Evolutionary conservation across 106 monocot genomes (phyloP).

Genomic region (Dioscorea zingiberensis): DNA sequence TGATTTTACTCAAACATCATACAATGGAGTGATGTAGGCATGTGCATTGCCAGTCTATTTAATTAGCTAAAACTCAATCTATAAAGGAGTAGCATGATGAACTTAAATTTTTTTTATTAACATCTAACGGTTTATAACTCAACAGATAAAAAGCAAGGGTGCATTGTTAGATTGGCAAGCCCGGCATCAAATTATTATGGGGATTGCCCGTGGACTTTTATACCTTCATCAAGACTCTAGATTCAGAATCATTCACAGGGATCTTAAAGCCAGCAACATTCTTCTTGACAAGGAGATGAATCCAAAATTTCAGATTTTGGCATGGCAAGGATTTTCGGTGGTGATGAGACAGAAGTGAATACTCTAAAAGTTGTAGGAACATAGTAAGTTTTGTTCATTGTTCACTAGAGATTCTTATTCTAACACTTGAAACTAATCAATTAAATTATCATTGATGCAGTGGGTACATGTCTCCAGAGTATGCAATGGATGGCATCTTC

Average conservation of each 20-base stretch:
- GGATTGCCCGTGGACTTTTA: conserved; percentile 2
- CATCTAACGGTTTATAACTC: no score
- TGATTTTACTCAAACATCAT: neutral
- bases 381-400: neutral
- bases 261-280: conserved; percentile 7
- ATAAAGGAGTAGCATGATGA: no score
- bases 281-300: conserved; percentile 4
- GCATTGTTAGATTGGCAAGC: conserved; percentile 3
- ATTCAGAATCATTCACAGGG: conserved; percentile 5
- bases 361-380: conserved; percentile 4
- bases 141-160: conserved; percentile 1
- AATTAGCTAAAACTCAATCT: no score
- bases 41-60: no score
- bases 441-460: neutral
- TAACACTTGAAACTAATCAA: neutral
- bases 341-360: neutral
- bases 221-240: conserved; percentile 14
- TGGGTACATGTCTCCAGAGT: conserved; percentile 24
- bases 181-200: neutral
- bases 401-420: neutral
- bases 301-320: conserved; percentile 13
- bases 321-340: conserved; percentile 1
- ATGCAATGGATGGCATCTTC: conserved; percentile 26
- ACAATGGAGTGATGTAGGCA: neutral
- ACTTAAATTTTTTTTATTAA: no score